Percentiles rank a stretch among this genome's conserved stretches.
Conservation (phyloP, 169 alveolate genomes). For the Plasmodium vinckei region DNA sequence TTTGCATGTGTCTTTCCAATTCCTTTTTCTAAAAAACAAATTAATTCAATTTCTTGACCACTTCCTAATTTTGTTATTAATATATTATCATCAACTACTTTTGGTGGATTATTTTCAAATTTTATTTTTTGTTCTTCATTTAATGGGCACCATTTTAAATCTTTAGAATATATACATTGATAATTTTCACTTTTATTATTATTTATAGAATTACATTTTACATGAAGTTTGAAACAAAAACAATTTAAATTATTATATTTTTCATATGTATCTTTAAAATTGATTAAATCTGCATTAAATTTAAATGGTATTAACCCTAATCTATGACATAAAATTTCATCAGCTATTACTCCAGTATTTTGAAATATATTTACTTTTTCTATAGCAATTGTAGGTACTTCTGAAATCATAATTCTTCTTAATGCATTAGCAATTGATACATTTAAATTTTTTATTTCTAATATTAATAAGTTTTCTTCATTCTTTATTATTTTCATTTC, state of each 20-base stretch:
- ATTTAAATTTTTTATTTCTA: conserved; percentile 91
- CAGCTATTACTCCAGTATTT: conserved; percentile 95
- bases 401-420: conserved; percentile 96
- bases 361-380: conserved; percentile 92
- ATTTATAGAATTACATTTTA: conserved; percentile 79
- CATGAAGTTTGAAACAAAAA: conserved; percentile 88
- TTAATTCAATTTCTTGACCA: conserved; percentile 97
- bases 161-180: conserved; percentile 91
- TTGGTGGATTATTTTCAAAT: conserved; percentile 90
- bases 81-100: conserved; percentile 95
- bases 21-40: conserved; percentile 95
- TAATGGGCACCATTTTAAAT: conserved; percentile 94
- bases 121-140: conserved; percentile 90
- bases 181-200: conserved; percentile 65
- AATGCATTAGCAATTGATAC: conserved; percentile 96
- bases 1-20: conserved; percentile 98
- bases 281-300: conserved; percentile 94
- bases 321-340: conserved; percentile 98
- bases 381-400: conserved; percentile 97
- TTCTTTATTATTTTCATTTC: conserved; percentile 79
- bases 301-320: conserved; percentile 97
- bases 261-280: conserved; percentile 84
- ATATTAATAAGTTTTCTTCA: conserved; percentile 77
- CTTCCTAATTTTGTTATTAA: conserved; percentile 96
- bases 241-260: conserved; percentile 83